Evolutionary conservation across 768 basidiomycete genomes (phyloP), one percentile per base, ranked within the genome.

Genomic region (Tephrocybe rancida): DNA sequence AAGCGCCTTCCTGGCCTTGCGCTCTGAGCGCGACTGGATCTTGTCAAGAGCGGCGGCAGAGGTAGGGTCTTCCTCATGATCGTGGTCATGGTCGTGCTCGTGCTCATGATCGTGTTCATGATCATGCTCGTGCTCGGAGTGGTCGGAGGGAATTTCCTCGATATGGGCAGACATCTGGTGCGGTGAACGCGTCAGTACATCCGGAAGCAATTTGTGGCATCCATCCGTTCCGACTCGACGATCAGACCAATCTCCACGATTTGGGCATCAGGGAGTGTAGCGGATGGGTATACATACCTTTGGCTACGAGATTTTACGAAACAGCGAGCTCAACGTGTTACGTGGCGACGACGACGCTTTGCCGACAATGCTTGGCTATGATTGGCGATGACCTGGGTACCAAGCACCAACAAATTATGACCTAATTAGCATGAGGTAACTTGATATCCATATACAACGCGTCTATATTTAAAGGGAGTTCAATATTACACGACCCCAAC

Each of bases 1-100:
- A 48, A 98, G 84, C 14, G 95, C 94, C 76, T 98, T 97, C 69
- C 95, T 83, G 47, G 95, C 94, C 72, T 96, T 97, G 64, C 95
- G 88, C 74, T 98, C 95, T 32, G 94, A 87, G 59, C 92, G 88
- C 49, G 92, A 95, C 75, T 95, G 92, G 61, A 95, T 90, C 75
- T 97, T 96, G 63, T 95, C 91, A 57, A 92, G 85, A 54, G 88
- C 88, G 41, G 90, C 87, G 56, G 85, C 82, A 43, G 89, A 91
- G 52, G 88, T 90, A 44, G 90, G 92, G 62, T 92, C 92, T 68
- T 92, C 90, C 56, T 92, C 88, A 46, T 82, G 76, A 26, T 79
- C 76, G 54, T 81, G 77, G 21, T 75, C 73, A 57, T 80, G 77
- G 30, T 78, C 76, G 57, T 84, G 81, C 47, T 80, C 73, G 48